phyloP scores from a whole-genome alignment of 768 basidiomycete genomes.

The Lentinus tigrinus region DNA sequence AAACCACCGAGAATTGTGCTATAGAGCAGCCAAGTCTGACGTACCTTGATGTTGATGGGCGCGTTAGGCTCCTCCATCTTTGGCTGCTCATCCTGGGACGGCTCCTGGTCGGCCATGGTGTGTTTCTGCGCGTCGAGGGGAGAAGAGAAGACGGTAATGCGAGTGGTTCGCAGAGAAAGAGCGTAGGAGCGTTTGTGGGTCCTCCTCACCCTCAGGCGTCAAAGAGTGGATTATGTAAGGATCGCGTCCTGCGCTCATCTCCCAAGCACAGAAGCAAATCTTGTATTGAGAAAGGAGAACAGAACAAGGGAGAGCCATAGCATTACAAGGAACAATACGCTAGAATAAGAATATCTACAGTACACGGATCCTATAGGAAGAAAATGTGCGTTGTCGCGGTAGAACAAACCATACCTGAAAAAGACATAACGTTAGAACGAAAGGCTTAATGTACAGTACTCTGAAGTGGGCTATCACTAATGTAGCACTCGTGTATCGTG shows the following conservation, averaged over 20 bases:
- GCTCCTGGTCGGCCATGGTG: conserved; percentile 56
- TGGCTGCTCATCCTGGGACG: conserved; percentile 39
- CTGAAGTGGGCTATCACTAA: neutral
- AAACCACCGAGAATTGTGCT: neutral
- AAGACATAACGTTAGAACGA: too few species aligned
- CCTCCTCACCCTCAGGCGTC: neutral
- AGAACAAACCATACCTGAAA: neutral
- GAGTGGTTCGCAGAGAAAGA: conserved; percentile 8
- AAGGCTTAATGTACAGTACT: too few species aligned
- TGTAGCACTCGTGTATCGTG: neutral
- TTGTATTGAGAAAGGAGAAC: neutral
- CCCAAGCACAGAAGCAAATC: too few species aligned
- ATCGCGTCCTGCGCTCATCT: too few species aligned
- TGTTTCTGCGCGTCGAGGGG: conserved; percentile 1
- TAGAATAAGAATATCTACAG: conserved; percentile 7
- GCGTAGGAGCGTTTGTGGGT: neutral
- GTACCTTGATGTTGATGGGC: conserved; percentile 80
- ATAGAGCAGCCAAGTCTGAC: conserved; percentile 17
- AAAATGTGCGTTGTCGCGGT: neutral
- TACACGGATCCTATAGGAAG: neutral
- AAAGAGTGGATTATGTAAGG: conserved; percentile 6
- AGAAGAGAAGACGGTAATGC: neutral
- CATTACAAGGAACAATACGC: neutral
- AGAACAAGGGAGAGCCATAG: neutral
- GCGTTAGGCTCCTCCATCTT: conserved; percentile 60